Evolutionary conservation across 2,329 filamentous ascomycete genomes (phyloP).

Genomic region (Coniella lustricola): DNA sequence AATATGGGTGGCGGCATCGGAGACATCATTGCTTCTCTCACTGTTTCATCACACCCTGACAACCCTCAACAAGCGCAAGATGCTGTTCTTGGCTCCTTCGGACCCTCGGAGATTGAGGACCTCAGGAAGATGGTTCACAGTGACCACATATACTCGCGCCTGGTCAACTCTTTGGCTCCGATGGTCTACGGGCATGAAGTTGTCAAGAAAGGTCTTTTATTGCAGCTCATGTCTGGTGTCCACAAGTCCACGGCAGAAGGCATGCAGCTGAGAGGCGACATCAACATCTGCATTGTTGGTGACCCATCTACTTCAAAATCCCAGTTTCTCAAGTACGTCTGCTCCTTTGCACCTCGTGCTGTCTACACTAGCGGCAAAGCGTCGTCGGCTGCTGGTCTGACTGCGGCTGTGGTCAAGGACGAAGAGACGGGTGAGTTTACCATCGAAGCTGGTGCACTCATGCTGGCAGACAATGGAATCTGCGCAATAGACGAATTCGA

Average conservation of each 20-base stretch:
- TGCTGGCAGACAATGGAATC: conserved; percentile 95
- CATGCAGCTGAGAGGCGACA: conserved; percentile 91
- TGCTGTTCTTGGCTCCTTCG: conserved; percentile 79
- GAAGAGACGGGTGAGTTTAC: conserved; percentile 98
- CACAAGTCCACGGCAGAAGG: conserved; percentile 87
- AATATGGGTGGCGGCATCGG: conserved; percentile 72
- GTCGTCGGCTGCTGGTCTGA: conserved; percentile 93
- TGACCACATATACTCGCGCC: conserved; percentile 85
- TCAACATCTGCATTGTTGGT: conserved; percentile 97
- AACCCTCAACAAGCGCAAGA: conserved; percentile 81
- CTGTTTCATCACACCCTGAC: conserved; percentile 62
- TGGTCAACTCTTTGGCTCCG: conserved; percentile 90
- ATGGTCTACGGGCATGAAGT: conserved; percentile 97
- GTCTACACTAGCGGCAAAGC: conserved; percentile 98
- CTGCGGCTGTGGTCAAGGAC: conserved; percentile 93
- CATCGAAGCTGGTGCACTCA: conserved; percentile 94
- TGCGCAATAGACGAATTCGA: conserved; percentile 99
- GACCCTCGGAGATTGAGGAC: conserved; percentile 81
- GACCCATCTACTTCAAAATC: conserved; percentile 97
- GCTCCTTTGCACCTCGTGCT: conserved; percentile 89
- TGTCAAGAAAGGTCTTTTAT: conserved; percentile 90
- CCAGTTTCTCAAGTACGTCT: conserved; percentile 97
- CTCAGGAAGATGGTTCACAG: conserved; percentile 89
- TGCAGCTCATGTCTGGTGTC: conserved; percentile 95
- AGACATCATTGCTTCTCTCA: conserved; percentile 80